Percentiles rank a stretch among this genome's conserved stretches.
These are phyloP conservation scores for Dalbergia cochinchinensis DNA, from an alignment of 306 rosid species.

Conservation along the genomic window DNA sequence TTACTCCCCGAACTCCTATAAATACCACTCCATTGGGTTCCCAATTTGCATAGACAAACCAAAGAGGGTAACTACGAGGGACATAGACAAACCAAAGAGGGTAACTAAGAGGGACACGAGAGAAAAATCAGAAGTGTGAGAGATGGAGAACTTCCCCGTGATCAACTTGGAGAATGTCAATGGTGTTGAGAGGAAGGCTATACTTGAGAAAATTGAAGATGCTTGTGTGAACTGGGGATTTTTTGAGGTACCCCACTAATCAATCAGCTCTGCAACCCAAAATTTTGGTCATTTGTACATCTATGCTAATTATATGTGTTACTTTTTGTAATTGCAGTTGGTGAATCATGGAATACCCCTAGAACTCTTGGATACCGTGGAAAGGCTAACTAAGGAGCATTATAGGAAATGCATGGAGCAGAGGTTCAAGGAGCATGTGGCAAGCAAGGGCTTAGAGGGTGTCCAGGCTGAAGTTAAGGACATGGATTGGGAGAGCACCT, in stretches of 20 bases:
- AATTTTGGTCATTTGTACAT: too few species aligned
- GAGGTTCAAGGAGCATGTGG: slow-evolving; percentile 66
- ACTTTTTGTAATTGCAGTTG: slow-evolving; percentile 45
- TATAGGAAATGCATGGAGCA: slow-evolving; percentile 74
- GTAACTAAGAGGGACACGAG: neutral
- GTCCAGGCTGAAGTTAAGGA: slow-evolving; percentile 62
- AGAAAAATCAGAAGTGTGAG: neutral
- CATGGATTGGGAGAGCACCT: slow-evolving; percentile 82
- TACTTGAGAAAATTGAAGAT: slow-evolving; percentile 62
- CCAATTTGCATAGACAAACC: neutral
- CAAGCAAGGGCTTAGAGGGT: slow-evolving; percentile 58
- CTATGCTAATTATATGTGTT: neutral
- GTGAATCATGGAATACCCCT: slow-evolving; percentile 64
- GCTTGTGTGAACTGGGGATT: slow-evolving; percentile 50
- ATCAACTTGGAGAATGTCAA: slow-evolving; percentile 71
- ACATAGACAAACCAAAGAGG: neutral
- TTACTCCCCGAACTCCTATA: slow-evolving; percentile 17
- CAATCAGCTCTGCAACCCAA: too few species aligned
- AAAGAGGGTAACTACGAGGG: neutral
- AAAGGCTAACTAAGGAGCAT: slow-evolving; percentile 72
- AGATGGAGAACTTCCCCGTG: slow-evolving; percentile 75
- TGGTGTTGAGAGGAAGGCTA: slow-evolving; percentile 55
- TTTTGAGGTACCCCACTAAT: slow-evolving; percentile 64
- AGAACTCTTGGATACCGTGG: slow-evolving; percentile 67
- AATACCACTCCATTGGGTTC: slow-evolving; percentile 27